Percentiles rank a stretch among this genome's conserved stretches.
These are phyloP conservation scores for Zygnema circumcarinatum DNA, from an alignment of 139 green algal genomes.

Conservation along the genomic window DNA sequence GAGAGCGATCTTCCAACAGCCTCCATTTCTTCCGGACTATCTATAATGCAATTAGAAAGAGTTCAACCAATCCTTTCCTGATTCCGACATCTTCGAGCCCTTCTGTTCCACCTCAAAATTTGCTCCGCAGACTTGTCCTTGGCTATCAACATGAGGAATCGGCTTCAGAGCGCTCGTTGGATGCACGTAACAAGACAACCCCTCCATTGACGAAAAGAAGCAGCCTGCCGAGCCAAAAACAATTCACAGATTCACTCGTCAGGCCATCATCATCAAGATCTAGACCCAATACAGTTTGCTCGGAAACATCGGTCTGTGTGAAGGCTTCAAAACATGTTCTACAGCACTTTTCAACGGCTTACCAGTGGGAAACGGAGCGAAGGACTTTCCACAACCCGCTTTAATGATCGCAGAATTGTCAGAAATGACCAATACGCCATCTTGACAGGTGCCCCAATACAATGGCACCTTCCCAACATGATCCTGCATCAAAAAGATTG, in stretches of 20 bases:
- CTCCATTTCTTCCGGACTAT: no score
- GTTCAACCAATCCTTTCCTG: background rate
- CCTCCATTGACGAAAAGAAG: slow-evolving; percentile 30
- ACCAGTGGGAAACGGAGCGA: slow-evolving; percentile 26
- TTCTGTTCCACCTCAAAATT: slow-evolving; percentile 29
- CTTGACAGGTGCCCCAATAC: slow-evolving; percentile 39
- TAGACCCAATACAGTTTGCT: background rate
- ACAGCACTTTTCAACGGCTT: background rate
- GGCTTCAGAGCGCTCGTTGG: slow-evolving; percentile 22
- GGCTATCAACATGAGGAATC: slow-evolving; percentile 37
- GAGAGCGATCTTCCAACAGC: no score
- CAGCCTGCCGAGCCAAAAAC: slow-evolving; percentile 20
- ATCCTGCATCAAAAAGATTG: slow-evolving; percentile 7
- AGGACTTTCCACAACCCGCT: background rate
- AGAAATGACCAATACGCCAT: slow-evolving; percentile 27
- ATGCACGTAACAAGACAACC: slow-evolving; percentile 4
- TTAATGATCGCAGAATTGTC: slow-evolving; percentile 21
- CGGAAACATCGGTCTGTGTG: background rate
- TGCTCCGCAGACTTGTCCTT: slow-evolving; percentile 28
- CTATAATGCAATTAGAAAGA: no score
- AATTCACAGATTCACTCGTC: background rate
- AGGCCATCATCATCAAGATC: background rate
- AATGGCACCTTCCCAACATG: slow-evolving; percentile 25
- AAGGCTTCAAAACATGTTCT: background rate
- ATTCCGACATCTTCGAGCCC: background rate